phyloP scores from a whole-genome alignment of 805 yeast species.

The Saccharomyces kudriavzevii region DNA sequence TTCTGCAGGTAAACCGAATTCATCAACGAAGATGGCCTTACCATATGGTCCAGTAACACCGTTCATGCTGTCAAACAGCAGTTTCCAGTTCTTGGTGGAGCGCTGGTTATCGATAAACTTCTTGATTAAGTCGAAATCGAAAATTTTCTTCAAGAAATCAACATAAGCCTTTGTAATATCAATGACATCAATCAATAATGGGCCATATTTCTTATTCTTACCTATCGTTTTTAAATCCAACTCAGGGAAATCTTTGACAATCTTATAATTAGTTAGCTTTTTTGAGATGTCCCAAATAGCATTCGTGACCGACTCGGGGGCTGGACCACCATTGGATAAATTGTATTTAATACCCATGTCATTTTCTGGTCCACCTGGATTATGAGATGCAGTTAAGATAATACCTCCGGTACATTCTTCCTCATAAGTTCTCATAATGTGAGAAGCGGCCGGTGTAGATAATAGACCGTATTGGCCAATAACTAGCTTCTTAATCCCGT shows the following conservation, averaged over 20 bases:
- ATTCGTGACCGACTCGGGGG: slow-evolving; percentile 91
- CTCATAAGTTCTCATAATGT: slow-evolving; percentile 64
- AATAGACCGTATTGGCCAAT: slow-evolving; percentile 83
- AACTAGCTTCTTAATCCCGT: slow-evolving; percentile 78
- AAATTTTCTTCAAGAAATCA: slow-evolving; percentile 69
- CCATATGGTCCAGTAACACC: slow-evolving; percentile 99
- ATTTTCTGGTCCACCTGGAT: slow-evolving; percentile 92
- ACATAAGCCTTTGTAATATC: slow-evolving; percentile 78
- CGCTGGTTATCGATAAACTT: slow-evolving; percentile 47
- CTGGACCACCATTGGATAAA: slow-evolving; percentile 94
- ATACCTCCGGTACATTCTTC: slow-evolving; percentile 82
- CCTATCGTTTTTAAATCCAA: slow-evolving; percentile 61
- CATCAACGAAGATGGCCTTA: slow-evolving; percentile 70
- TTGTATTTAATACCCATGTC: slow-evolving; percentile 97
- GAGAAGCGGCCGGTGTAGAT: slow-evolving; percentile 98
- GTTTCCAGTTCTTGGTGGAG: slow-evolving; percentile 49
- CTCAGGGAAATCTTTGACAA: slow-evolving; percentile 47
- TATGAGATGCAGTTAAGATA: slow-evolving; percentile 92
- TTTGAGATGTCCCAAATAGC: slow-evolving; percentile 69
- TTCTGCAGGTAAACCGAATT: slow-evolving; percentile 62
- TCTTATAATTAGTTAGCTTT: slow-evolving; percentile 51
- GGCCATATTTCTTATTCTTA: slow-evolving; percentile 38
- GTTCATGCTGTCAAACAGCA: slow-evolving; percentile 82
- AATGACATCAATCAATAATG: slow-evolving; percentile 68
- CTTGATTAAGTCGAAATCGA: slow-evolving; percentile 79